Base-by-base conservation (phyloP, 805 yeast species). In the Spathaspora sp. region DNA sequence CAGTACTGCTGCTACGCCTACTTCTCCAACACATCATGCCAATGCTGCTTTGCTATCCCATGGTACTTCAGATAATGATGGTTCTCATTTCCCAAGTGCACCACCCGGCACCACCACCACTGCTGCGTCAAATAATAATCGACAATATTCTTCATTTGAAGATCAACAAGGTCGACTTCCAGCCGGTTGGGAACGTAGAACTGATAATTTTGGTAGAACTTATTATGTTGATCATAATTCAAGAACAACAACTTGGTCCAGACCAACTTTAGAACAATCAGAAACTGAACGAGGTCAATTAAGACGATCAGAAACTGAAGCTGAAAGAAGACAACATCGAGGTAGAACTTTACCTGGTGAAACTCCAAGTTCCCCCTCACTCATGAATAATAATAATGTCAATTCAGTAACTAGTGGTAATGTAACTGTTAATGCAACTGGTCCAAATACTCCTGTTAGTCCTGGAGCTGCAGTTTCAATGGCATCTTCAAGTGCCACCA, bases 151-250 rank as follows among this genome's bases (percentile, higher is more conserved):
- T 5, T 89, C 98, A 1, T 94, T 94, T 67, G 99, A 94, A 71
- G 99, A 94, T 72, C 98, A 93, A 68, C 83, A 85, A 61, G 99
- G 99, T 43, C 80, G 97, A 65, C 78, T 94, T 59, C 99, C 99
- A 2, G 90, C 97, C 6, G 99, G 99, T 3, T 94, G 99, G 98
- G 99, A 94, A 70, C 85, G 99, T 61, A 82, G 99, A 72, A 92
- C 98, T 1, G 99, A 94, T 69, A 90, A 91, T 68, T 89, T 91
- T 63, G 99, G 99, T 28, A 83, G 99, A 65, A 93, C 98, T 1
- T 94, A 94, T 71, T 94, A 93, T 66, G 99, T 94, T 38, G 99
- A 94, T 72, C 99, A 94, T 73, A 91, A 93, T 69, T 89, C 97
- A 18, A 85, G 97, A 72, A 89, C 97, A 8, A 94, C 99, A 8